Percentiles rank a stretch among this genome's conserved stretches.
Evolutionary conservation across 352 stramenopile species (phyloP).

Genomic region (Phytopythium cucurbitacearum): DNA sequence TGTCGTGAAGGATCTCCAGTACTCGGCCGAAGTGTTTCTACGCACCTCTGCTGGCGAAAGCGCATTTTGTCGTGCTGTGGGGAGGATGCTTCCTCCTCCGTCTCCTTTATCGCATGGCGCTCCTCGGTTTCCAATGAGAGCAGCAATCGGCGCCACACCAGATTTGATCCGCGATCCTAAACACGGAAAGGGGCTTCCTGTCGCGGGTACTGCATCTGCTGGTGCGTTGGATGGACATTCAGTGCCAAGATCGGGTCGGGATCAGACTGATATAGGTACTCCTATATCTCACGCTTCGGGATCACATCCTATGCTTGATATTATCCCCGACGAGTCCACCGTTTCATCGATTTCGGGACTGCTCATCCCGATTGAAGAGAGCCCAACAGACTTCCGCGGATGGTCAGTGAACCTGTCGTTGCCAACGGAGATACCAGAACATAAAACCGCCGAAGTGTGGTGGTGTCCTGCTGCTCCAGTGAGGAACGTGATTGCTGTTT

Average conservation of each 20-base stretch:
- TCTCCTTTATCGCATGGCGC: slow-evolving; percentile 14
- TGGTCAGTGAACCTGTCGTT: slow-evolving; percentile 51
- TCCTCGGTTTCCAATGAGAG: slow-evolving; percentile 3
- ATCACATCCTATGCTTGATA: slow-evolving; percentile 8
- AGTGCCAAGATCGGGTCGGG: too few species aligned
- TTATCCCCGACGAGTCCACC: slow-evolving; percentile 29
- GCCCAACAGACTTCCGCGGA: slow-evolving; percentile 45
- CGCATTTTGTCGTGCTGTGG: slow-evolving; percentile 72
- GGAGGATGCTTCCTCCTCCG: slow-evolving; percentile 45
- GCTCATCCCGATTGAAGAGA: slow-evolving; percentile 73
- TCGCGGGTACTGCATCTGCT: too few species aligned
- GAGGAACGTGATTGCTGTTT: slow-evolving; percentile 45
- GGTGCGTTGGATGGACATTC: too few species aligned
- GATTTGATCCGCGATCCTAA: slow-evolving; percentile 4
- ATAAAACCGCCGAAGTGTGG: slow-evolving; percentile 33
- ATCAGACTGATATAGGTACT: too few species aligned
- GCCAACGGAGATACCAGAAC: slow-evolving; percentile 1
- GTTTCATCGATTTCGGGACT: slow-evolving; percentile 46
- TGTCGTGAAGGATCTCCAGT: slow-evolving; percentile 88
- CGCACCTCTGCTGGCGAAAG: slow-evolving; percentile 60
- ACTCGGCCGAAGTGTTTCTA: slow-evolving; percentile 81
- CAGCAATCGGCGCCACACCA: not conserved
- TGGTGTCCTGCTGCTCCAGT: slow-evolving; percentile 53
- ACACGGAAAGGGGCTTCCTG: not conserved
- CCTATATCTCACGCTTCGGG: too few species aligned